Conservation (phyloP, 495 filamentous ascomycete species). For the Penicillium fimorum region DNA sequence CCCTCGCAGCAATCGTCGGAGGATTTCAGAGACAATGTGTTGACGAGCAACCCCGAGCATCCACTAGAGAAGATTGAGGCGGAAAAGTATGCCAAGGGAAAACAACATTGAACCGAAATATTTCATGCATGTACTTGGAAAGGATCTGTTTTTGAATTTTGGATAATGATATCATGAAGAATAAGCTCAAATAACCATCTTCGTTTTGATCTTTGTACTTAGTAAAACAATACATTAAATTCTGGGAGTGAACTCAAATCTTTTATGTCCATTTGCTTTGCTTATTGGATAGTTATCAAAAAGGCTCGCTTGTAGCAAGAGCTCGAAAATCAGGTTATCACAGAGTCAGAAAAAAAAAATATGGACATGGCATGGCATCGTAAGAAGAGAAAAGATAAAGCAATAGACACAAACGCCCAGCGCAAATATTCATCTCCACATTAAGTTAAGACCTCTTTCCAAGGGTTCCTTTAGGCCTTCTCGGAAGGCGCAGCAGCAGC, state of each 20-base stretch:
- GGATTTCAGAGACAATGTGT: constrained; percentile 30
- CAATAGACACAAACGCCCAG: constrained; percentile 1
- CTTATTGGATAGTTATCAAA: not conserved
- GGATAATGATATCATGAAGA: constrained; percentile 12
- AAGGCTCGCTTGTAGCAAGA: not conserved
- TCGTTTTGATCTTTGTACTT: not conserved
- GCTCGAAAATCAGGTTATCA: not conserved
- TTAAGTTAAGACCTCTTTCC: constrained; percentile 4
- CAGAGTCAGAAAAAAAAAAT: constrained; percentile 1
- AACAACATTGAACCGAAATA: constrained; percentile 13
- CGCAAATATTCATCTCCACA: constrained; percentile 2
- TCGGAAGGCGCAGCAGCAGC: constrained; percentile 30
- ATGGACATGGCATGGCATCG: constrained; percentile 10
- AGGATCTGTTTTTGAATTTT: not conserved
- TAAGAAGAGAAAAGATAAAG: constrained; percentile 4
- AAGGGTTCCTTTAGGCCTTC: constrained; percentile 24
- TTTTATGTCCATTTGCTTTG: not conserved
- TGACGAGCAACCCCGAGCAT: constrained; percentile 66
- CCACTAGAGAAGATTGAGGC: constrained; percentile 66
- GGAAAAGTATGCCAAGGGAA: constrained; percentile 58
- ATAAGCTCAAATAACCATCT: not conserved
- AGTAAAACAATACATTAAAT: not conserved
- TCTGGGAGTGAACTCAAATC: not conserved
- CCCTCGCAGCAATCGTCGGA: constrained; percentile 40
- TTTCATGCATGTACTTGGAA: not conserved